Percentiles rank a stretch among this genome's conserved stretches.
These are phyloP conservation scores for Fraxinus cuspidata DNA, from an alignment of 257 asterid genomes.

Conservation along the genomic window DNA sequence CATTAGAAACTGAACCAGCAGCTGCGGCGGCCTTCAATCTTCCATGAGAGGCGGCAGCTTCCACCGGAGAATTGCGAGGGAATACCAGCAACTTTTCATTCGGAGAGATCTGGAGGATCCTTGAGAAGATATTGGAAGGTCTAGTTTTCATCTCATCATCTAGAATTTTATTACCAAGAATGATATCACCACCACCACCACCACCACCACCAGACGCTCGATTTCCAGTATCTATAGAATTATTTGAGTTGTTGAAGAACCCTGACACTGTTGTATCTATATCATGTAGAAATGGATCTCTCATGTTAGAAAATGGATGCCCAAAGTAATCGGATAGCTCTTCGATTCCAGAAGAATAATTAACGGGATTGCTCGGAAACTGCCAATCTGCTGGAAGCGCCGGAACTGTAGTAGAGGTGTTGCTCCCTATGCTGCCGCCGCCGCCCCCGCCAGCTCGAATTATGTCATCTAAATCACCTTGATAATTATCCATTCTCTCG, in stretches of 20 bases:
- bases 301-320: constrained; percentile 60
- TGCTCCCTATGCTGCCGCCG: constrained; percentile 6
- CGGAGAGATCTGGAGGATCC: constrained; percentile 85
- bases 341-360: constrained; percentile 26
- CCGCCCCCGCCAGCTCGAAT: constrained; percentile 43
- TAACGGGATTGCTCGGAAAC: constrained; percentile 35
- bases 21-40: constrained; percentile 25
- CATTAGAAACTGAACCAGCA: constrained; percentile 28
- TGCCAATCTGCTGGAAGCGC: constrained; percentile 44
- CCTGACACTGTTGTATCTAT: constrained; percentile 18
- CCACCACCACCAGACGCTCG: constrained; percentile 1
- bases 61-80: constrained; percentile 32
- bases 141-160: constrained; percentile 42
- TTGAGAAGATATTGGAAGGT: constrained; percentile 55
- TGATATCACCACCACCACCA: neutral
- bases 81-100: constrained; percentile 38
- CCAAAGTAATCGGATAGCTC: constrained; percentile 63
- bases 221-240: constrained; percentile 3
- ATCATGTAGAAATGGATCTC: constrained; percentile 74
- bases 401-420: constrained; percentile 18
- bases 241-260: constrained; percentile 19
- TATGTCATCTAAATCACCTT: constrained; percentile 84
- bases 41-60: constrained; percentile 24
- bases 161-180: constrained; percentile 13
- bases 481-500: constrained; percentile 58